These are phyloP conservation scores for Calonectria leucothoes DNA, from an alignment of 2,329 filamentous ascomycete species.

Conservation along the genomic window DNA sequence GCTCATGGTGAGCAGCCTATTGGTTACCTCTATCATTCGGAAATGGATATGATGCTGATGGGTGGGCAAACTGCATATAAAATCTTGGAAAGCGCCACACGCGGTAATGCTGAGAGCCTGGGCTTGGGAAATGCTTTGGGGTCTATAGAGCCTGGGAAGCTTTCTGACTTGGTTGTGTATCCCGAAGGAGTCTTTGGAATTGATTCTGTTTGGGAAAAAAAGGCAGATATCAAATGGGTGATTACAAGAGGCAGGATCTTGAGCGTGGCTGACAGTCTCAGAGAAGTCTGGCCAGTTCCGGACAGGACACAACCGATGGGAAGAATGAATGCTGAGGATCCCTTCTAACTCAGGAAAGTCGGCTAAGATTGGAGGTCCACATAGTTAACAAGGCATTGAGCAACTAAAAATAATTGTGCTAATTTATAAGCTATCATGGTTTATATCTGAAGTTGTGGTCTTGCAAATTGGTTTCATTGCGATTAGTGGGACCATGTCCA, in stretches of 20 bases:
- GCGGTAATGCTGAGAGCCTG: background rate
- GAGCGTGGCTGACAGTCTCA: background rate
- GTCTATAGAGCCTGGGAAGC: background rate
- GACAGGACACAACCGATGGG: background rate
- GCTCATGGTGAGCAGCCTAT: background rate
- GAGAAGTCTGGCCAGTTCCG: background rate
- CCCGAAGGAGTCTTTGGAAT: background rate
- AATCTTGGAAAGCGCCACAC: background rate
- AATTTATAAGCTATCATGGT: no score
- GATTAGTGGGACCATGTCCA: no score
- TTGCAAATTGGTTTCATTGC: no score
- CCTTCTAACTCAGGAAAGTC: no score
- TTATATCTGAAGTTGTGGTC: no score
- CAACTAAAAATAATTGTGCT: no score
- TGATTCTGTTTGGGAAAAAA: background rate
- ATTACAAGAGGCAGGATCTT: background rate
- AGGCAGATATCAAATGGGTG: background rate
- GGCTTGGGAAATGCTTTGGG: background rate
- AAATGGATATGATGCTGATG: background rate
- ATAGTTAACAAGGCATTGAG: no score
- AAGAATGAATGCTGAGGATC: no score
- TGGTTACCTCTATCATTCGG: background rate
- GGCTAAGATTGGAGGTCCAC: no score
- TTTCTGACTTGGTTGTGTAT: background rate
- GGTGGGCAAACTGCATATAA: background rate